Conservation (phyloP, 164 flowering plant genomes). For the Taxillus chinensis region DNA sequence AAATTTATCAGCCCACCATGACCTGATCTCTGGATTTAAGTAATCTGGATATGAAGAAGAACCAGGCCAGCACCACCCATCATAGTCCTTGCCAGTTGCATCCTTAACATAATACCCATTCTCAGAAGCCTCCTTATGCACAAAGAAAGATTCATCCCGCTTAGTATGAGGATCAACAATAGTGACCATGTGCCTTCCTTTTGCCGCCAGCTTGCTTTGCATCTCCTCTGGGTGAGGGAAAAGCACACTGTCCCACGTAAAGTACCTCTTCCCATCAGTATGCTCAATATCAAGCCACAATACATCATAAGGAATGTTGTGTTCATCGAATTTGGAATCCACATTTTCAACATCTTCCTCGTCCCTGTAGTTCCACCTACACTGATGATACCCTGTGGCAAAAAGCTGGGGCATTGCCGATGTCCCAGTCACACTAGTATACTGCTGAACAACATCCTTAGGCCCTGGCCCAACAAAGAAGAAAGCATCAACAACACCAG, state of each 20-base stretch:
- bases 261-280: constrained; percentile 89
- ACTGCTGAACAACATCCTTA: constrained; percentile 82
- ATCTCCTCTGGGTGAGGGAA: constrained; percentile 89
- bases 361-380: constrained; percentile 97
- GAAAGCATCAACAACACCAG: constrained; percentile 89
- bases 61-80: constrained; percentile 99
- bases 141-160: constrained; percentile 64
- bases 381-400: constrained; percentile 85
- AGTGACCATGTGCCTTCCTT: constrained; percentile 95
- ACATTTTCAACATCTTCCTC: constrained; percentile 91
- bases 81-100: constrained; percentile 73
- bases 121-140: constrained; percentile 85
- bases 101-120: constrained; percentile 91
- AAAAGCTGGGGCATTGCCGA: constrained; percentile 87
- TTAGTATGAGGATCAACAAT: constrained; percentile 97
- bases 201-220: constrained; percentile 80
- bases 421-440: constrained; percentile 66
- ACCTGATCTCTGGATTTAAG: constrained; percentile 77
- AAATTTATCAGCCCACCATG: constrained; percentile 93
- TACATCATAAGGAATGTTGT: constrained; percentile 94
- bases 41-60: constrained; percentile 82
- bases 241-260: constrained; percentile 76
- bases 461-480: constrained; percentile 95
- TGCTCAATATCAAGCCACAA: constrained; percentile 99
- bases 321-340: constrained; percentile 84